Evolutionary conservation across 2,329 filamentous ascomycete genomes (phyloP).

Genomic region (Aureobasidium musti): DNA sequence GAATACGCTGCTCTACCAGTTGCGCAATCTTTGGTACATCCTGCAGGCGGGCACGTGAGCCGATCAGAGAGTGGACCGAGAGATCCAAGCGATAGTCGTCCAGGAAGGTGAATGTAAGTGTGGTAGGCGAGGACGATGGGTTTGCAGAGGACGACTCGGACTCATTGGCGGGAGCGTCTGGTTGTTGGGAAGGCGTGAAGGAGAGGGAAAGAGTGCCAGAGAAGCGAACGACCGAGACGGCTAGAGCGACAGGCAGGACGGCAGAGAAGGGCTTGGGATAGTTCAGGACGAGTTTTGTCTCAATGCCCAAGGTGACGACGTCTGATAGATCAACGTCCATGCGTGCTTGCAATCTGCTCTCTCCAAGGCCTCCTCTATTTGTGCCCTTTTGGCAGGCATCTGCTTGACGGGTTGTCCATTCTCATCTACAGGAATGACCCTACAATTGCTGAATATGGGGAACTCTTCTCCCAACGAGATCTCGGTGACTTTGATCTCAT

Average conservation of each 20-base stretch:
- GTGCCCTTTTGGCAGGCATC: constrained; percentile 39
- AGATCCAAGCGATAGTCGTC: constrained; percentile 86
- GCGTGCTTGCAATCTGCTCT: constrained; percentile 80
- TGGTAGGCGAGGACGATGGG: constrained; percentile 56
- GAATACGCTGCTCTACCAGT: constrained; percentile 74
- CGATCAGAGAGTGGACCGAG: constrained; percentile 75
- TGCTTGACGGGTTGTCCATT: constrained; percentile 61
- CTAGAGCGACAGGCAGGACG: constrained; percentile 85
- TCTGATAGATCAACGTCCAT: constrained; percentile 98
- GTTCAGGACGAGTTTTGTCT: constrained; percentile 92
- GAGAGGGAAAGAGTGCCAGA: constrained; percentile 92
- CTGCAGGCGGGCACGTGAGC: constrained; percentile 75
- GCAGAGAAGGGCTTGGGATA: constrained; percentile 89
- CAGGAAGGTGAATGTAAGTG: constrained; percentile 91
- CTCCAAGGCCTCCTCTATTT: constrained; percentile 58
- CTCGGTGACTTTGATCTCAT: constrained; percentile 91
- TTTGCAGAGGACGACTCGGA: constrained; percentile 30
- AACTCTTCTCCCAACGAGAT: constrained; percentile 95
- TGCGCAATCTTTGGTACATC: constrained; percentile 89
- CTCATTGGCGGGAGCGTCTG: constrained; percentile 25
- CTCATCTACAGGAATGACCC: constrained; percentile 87
- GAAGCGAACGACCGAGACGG: constrained; percentile 90
- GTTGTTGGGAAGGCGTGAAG: constrained; percentile 70
- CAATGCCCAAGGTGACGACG: constrained; percentile 89
- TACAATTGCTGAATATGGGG: constrained; percentile 97